Percentiles rank a stretch among this genome's conserved stretches.
phyloP scores from a whole-genome alignment of 2,329 filamentous ascomycete genomes.

The Colletotrichum orbiculare region DNA sequence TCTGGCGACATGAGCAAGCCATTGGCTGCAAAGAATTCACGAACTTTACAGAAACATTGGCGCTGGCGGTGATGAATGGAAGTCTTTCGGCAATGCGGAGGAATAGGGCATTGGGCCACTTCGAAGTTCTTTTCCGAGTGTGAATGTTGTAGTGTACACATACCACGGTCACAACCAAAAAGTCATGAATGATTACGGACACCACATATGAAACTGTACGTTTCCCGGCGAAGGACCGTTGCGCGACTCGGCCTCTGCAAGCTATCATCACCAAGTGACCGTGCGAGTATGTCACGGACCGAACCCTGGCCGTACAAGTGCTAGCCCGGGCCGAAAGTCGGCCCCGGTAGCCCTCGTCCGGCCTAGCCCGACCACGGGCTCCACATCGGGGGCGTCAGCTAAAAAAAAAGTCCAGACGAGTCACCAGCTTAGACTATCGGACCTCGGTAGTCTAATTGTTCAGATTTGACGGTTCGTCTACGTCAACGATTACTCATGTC shows the following conservation, averaged over 20 bases:
- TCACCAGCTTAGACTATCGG: background rate
- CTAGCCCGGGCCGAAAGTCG: background rate
- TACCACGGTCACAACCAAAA: slow-evolving; percentile 33
- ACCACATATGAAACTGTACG: background rate
- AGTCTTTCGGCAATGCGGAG: slow-evolving; percentile 23
- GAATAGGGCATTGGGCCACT: slow-evolving; percentile 22
- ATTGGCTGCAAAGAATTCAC: slow-evolving; percentile 3
- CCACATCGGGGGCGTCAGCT: background rate
- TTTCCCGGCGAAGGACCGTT: background rate
- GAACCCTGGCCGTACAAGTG: background rate
- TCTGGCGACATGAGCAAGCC: background rate
- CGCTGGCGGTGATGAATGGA: slow-evolving; percentile 18
- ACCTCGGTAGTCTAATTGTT: background rate
- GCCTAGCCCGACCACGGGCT: background rate
- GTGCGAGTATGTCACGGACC: slow-evolving; percentile 1
- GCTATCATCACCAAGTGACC: background rate
- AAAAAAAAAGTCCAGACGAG: background rate
- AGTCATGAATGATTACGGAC: slow-evolving; percentile 37
- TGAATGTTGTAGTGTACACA: slow-evolving; percentile 30
- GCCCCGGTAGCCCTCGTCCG: background rate
- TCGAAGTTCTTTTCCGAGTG: slow-evolving; percentile 35
- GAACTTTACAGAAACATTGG: slow-evolving; percentile 24
- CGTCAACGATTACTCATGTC: slow-evolving; percentile 1
- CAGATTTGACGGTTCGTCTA: background rate
- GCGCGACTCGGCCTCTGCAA: background rate